A percentile compares a stretch with the other conserved stretches of the same genome.
These are phyloP conservation scores for Colletotrichum euphorbiae DNA, from an alignment of 2,329 filamentous ascomycete genomes.

Conservation along the genomic window DNA sequence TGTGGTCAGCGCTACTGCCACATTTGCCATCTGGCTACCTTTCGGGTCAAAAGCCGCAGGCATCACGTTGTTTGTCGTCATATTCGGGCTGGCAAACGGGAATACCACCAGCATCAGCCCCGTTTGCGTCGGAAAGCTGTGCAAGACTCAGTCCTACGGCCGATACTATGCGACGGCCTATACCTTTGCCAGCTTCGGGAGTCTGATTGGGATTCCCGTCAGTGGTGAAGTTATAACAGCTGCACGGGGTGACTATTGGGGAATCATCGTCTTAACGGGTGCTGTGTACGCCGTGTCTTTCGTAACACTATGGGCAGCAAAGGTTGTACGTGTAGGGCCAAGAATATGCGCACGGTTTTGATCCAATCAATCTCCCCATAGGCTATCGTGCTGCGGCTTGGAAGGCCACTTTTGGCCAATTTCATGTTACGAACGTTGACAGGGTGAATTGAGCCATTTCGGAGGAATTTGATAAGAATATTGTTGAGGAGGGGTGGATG, in stretches of 20 bases:
- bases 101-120: slow-evolving; percentile 85
- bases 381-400: too few species aligned
- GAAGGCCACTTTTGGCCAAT: too few species aligned
- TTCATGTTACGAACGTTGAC: too few species aligned
- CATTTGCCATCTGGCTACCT: slow-evolving; percentile 82
- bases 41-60: slow-evolving; percentile 66
- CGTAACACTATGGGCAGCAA: slow-evolving; percentile 66
- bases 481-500: too few species aligned
- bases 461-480: too few species aligned
- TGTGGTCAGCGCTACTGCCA: slow-evolving; percentile 68
- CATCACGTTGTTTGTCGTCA: slow-evolving; percentile 76
- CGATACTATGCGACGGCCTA: slow-evolving; percentile 88
- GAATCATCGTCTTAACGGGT: slow-evolving; percentile 74
- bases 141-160: slow-evolving; percentile 84
- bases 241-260: slow-evolving; percentile 69
- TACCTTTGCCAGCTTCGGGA: slow-evolving; percentile 74
- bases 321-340: slow-evolving; percentile 49
- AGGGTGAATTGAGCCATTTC: too few species aligned
- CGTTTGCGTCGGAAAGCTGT: slow-evolving; percentile 85
- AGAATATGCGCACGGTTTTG: too few species aligned
- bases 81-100: slow-evolving; percentile 86
- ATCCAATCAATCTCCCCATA: too few species aligned
- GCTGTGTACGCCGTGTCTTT: slow-evolving; percentile 69
- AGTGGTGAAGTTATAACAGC: slow-evolving; percentile 71
- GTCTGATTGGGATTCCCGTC: slow-evolving; percentile 76